Conservation (phyloP, 768 basidiomycete species). For the Lentinula sp. region DNA sequence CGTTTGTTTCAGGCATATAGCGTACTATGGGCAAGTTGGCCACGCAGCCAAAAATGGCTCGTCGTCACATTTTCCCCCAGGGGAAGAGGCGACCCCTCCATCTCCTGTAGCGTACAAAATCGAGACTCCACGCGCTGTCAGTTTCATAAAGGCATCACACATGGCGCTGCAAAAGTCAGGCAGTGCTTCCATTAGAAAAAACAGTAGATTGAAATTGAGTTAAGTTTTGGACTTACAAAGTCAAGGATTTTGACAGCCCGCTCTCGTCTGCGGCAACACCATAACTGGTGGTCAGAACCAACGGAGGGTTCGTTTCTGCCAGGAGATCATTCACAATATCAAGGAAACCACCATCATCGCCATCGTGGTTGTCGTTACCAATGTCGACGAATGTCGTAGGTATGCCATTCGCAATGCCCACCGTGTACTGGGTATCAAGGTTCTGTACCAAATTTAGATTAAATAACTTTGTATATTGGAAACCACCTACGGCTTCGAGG, state of each 20-base stretch:
- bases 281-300: constrained; percentile 43
- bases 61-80: constrained; percentile 37
- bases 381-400: constrained; percentile 19
- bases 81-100: constrained; percentile 23
- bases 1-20: not conserved
- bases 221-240: not conserved
- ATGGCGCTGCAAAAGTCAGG: not conserved
- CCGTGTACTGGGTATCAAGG: constrained; percentile 15
- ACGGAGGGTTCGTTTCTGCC: constrained; percentile 18
- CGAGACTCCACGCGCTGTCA: constrained; percentile 39
- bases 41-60: constrained; percentile 31
- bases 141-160: constrained; percentile 18
- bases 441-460: not conserved
- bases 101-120: constrained; percentile 32
- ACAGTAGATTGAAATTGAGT: too few relatives aligned
- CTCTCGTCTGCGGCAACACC: constrained; percentile 38
- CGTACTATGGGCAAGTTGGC: constrained; percentile 37
- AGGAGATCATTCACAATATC: constrained; percentile 3
- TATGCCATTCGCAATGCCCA: constrained; percentile 19
- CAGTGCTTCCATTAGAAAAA: too few relatives aligned
- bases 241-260: not conserved
- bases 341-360: constrained; percentile 12
- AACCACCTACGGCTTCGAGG: constrained; percentile 19
- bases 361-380: constrained; percentile 12
- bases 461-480: not conserved